Percentiles rank a stretch among this genome's conserved stretches.
These are phyloP conservation scores for Noccaea bulbosa DNA, from an alignment of 345 rosid genomes.

Conservation along the genomic window DNA sequence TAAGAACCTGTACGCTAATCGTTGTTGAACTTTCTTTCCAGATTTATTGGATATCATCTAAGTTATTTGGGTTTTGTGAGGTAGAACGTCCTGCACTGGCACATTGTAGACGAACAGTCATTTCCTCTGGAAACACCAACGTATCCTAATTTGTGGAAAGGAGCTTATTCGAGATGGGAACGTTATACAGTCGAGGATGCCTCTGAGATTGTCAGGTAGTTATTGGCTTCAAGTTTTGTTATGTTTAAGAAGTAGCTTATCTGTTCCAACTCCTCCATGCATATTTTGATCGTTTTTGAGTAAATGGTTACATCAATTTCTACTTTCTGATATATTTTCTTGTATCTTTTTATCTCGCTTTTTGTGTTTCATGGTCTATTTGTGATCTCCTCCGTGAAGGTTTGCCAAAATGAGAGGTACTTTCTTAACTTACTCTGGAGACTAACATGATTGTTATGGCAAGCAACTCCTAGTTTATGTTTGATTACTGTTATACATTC, in stretches of 20 bases:
- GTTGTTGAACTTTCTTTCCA: background rate
- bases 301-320: background rate
- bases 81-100: conserved; percentile 99
- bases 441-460: conserved; percentile 14
- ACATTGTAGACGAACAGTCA: conserved; percentile 86
- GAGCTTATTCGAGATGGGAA: conserved; percentile 88
- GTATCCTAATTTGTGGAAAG: conserved; percentile 86
- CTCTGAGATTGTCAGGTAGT: conserved; percentile 77
- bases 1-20: conserved; percentile 43
- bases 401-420: conserved; percentile 95
- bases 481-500: conserved; percentile 12
- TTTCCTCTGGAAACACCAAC: conserved; percentile 92
- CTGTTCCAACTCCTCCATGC: background rate
- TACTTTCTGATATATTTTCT: conserved; percentile 38
- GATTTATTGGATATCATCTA: background rate
- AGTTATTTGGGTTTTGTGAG: conserved; percentile 44
- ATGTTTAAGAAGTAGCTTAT: background rate
- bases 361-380: background rate
- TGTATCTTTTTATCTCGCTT: conserved; percentile 19
- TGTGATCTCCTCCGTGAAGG: conserved; percentile 54
- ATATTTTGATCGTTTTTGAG: conserved; percentile 10
- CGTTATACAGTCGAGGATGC: conserved; percentile 95
- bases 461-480: conserved; percentile 3
- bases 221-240: background rate
- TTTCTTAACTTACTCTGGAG: conserved; percentile 23